phyloP scores from a whole-genome alignment of 257 asterid genomes.

The Verbascum thapsus region DNA sequence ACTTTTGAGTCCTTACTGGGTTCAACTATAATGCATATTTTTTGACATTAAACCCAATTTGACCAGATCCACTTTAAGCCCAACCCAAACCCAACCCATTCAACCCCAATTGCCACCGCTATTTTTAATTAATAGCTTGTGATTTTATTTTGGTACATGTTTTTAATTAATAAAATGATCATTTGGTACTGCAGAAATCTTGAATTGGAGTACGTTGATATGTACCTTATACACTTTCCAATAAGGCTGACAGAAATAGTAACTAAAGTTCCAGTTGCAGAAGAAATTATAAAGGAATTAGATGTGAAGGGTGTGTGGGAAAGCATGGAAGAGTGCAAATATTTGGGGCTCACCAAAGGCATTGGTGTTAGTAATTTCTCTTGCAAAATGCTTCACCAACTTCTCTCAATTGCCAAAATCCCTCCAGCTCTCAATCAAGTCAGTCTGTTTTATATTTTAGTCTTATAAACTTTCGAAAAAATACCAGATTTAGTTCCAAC shows the following conservation, averaged over 20 bases:
- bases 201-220: constrained; percentile 57
- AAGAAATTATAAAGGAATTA: constrained; percentile 36
- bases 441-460: constrained; percentile 15
- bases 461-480: too few relatives aligned
- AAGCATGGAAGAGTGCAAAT: constrained; percentile 66
- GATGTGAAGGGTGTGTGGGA: constrained; percentile 64
- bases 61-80: too few relatives aligned
- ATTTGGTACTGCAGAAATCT: constrained; percentile 41
- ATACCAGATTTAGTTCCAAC: too few relatives aligned
- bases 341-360: constrained; percentile 60
- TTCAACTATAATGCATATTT: too few relatives aligned
- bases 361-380: constrained; percentile 76
- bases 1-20: too few relatives aligned
- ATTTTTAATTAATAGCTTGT: too few relatives aligned
- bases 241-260: constrained; percentile 42
- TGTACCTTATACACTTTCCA: constrained; percentile 62
- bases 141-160: neutral
- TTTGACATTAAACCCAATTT: too few relatives aligned
- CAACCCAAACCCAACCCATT: too few relatives aligned
- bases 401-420: constrained; percentile 47
- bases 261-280: constrained; percentile 26
- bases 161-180: neutral
- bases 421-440: constrained; percentile 71
- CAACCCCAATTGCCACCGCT: too few relatives aligned
- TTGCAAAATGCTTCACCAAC: constrained; percentile 35